Evolutionary conservation across 169 alveolate species (phyloP).

Genomic region (Eimeria sp.): DNA sequence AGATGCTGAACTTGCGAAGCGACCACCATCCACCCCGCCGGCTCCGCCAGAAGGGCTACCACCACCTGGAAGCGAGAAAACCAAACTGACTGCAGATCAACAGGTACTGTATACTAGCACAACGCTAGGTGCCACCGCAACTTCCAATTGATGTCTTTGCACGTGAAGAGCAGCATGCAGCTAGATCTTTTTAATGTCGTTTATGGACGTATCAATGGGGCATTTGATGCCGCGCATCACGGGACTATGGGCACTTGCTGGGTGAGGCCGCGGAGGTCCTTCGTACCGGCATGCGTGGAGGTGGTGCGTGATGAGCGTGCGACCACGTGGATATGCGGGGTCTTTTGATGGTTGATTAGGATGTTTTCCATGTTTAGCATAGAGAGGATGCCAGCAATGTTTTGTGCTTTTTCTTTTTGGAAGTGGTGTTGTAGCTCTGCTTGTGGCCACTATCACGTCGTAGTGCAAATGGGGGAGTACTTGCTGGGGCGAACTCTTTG

Average conservation of each 20-base stretch:
- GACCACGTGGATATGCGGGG: neutral
- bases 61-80: conserved; percentile 55
- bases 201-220: neutral
- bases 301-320: neutral
- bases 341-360: neutral
- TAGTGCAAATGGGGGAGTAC: neutral
- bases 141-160: neutral
- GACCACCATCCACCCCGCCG: conserved; percentile 67
- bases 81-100: conserved; percentile 60
- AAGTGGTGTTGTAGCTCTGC: neutral
- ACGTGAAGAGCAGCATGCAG: neutral
- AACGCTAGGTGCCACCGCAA: neutral
- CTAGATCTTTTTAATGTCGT: neutral
- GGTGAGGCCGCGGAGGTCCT: neutral
- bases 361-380: neutral
- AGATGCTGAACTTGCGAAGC: conserved; percentile 66
- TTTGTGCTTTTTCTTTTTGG: neutral
- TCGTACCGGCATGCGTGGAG: neutral
- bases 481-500: neutral
- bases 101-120: neutral
- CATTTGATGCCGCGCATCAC: neutral
- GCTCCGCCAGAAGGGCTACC: conserved; percentile 65
- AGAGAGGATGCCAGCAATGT: neutral
- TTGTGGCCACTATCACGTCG: neutral
- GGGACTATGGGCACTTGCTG: neutral